Base-by-base conservation (phyloP, 441 rosid genomes). In the Cnidoscolus chayamansa region DNA sequence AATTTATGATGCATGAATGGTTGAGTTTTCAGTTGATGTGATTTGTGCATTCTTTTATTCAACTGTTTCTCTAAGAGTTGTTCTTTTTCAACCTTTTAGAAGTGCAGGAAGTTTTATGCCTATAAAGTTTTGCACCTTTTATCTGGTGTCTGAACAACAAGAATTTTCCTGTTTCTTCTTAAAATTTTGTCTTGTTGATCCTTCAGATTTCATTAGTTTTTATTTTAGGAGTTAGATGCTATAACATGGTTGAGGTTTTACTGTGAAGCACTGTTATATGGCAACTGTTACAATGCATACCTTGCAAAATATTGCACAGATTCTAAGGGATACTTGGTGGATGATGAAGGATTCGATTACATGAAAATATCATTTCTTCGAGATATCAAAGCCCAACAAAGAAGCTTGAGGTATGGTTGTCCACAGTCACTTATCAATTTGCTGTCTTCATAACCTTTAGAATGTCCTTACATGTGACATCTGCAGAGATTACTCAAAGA, bases 271-370 rank as follows among this genome's bases (percentile, higher is more conserved):
- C 20, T 19, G 6, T 20, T 63, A 20, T 10, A 35, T 13, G 12
- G 67, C 69, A 50, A 19, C 16, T 19, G 40, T 63, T 58, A 37
- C 45, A 62, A 65, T 49, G 55, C 62, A 56, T 75, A 61, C 73
- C 65, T 53, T 30, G 63, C 30, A 17, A 63, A 74, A 74, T 71
- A 65, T 77, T 81, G 75, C 10, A 56, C 90, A 95, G 99, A 95
- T 82, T 86, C 99, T 65, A 95, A 88, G 70, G 99, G 99, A 73
- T 95, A 89, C 78, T 87, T 93, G 83, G 95, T 95, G 83, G 99
- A 95, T 62, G 99, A 95, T 71, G 99, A 95, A 20, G 99, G 99
- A 64, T 91, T 95, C 72, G 99, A 95, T 83, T 93, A 87, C 80
- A 80, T 91, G 93, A 95, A 95, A 84, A 90, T 95, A 81, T 85